These are phyloP conservation scores for Lactifluus pinguis DNA, from an alignment of 768 basidiomycete genomes.

Conservation along the genomic window DNA sequence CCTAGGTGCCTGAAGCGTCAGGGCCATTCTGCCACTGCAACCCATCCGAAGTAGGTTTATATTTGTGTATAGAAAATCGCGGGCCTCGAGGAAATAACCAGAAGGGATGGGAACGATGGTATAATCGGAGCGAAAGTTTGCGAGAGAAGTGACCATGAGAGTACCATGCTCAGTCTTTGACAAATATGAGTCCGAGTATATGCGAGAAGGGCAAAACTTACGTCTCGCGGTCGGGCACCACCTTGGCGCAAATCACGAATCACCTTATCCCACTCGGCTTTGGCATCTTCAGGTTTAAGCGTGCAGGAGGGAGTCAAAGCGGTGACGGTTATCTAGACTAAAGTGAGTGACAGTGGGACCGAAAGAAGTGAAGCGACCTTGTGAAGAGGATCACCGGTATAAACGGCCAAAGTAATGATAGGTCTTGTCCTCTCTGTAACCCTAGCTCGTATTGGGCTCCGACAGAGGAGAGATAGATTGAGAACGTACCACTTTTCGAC, in stretches of 20 bases:
- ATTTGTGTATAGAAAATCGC: slow-evolving; percentile 68
- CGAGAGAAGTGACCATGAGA: slow-evolving; percentile 76
- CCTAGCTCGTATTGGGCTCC: slow-evolving; percentile 30
- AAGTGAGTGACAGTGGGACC: not conserved
- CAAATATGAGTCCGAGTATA: not conserved
- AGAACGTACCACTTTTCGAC: slow-evolving; percentile 68
- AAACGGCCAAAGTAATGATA: slow-evolving; percentile 58
- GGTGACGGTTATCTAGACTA: slow-evolving; percentile 47
- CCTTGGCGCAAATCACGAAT: slow-evolving; percentile 55
- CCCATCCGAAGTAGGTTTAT: slow-evolving; percentile 82
- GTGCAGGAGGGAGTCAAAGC: slow-evolving; percentile 40
- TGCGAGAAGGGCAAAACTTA: slow-evolving; percentile 22
- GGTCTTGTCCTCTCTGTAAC: slow-evolving; percentile 57
- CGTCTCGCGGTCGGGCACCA: slow-evolving; percentile 67
- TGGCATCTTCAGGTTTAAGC: slow-evolving; percentile 36
- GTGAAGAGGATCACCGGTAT: slow-evolving; percentile 67
- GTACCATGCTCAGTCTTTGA: slow-evolving; percentile 52
- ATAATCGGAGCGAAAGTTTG: slow-evolving; percentile 81
- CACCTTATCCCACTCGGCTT: slow-evolving; percentile 50
- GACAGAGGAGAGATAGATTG: not conserved
- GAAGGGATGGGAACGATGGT: slow-evolving; percentile 73
- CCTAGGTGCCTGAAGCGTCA: slow-evolving; percentile 74
- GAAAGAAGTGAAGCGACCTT: slow-evolving; percentile 30
- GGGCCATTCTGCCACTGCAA: slow-evolving; percentile 65
- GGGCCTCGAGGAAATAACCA: slow-evolving; percentile 54